phyloP scores from a whole-genome alignment of 192 early-diverging fungal species.

The Coemansia erecta region DNA sequence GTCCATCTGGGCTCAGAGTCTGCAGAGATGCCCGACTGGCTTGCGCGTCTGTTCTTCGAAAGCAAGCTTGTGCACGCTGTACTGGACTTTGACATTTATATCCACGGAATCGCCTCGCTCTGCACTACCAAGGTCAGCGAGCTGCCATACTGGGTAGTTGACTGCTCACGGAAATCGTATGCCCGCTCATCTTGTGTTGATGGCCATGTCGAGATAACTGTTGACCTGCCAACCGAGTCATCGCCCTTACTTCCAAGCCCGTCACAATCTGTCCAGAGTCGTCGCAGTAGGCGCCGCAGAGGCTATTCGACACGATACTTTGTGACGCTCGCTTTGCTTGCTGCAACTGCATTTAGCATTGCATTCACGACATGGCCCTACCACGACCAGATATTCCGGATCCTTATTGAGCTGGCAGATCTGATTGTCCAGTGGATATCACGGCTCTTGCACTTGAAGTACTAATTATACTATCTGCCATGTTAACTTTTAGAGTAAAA shows the following conservation, averaged over 20 bases:
- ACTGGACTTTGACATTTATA: slow-evolving; percentile 48
- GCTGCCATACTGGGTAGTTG: slow-evolving; percentile 48
- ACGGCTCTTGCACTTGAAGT: slow-evolving; percentile 14
- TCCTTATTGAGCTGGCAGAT: slow-evolving; percentile 34
- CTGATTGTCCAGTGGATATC: slow-evolving; percentile 43
- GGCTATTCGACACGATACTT: slow-evolving; percentile 1
- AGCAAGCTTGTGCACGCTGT: slow-evolving; percentile 33
- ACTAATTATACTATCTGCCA: slow-evolving; percentile 1
- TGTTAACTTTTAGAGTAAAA: no score
- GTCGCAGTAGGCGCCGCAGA: no score
- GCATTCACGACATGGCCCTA: slow-evolving; percentile 30
- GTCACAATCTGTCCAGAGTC: neutral
- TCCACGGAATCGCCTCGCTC: slow-evolving; percentile 32
- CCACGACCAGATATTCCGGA: slow-evolving; percentile 18
- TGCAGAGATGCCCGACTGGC: slow-evolving; percentile 32
- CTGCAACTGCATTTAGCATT: slow-evolving; percentile 19
- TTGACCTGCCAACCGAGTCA: neutral
- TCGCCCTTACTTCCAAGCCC: slow-evolving; percentile 5
- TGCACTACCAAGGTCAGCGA: slow-evolving; percentile 4
- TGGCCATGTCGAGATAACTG: neutral
- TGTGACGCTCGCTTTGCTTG: slow-evolving; percentile 14
- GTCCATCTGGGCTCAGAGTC: slow-evolving; percentile 18
- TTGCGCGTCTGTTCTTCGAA: slow-evolving; percentile 43
- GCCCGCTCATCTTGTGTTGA: neutral
- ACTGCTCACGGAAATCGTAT: slow-evolving; percentile 24